phyloP scores from a whole-genome alignment of 345 rosid species.

The Eucalyptus albens region DNA sequence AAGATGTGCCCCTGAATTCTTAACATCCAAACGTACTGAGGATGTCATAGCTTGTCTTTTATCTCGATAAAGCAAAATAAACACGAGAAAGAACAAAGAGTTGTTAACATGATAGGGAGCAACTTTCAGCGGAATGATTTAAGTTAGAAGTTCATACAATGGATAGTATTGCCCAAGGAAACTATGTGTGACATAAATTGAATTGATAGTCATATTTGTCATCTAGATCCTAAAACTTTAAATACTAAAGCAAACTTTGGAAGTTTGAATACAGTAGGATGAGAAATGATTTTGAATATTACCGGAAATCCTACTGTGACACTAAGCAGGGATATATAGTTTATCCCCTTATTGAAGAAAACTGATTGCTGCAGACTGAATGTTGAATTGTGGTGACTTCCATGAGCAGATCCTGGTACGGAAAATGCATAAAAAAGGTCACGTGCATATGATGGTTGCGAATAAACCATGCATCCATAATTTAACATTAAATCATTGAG shows the following conservation, averaged over 20 bases:
- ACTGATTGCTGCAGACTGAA: constrained; percentile 18
- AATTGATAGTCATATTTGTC: neutral
- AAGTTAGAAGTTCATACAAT: neutral
- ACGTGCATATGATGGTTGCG: neutral
- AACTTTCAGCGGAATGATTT: neutral
- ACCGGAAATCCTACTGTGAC: constrained; percentile 86
- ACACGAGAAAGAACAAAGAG: neutral
- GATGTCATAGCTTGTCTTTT: neutral
- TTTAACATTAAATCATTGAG: neutral
- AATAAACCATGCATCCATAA: neutral
- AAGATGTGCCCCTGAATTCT: constrained; percentile 67
- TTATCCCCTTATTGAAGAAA: constrained; percentile 36
- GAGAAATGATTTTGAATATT: neutral
- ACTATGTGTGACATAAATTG: neutral
- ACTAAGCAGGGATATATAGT: constrained; percentile 64
- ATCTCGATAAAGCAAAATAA: neutral
- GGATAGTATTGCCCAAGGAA: neutral
- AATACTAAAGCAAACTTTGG: neutral
- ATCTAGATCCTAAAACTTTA: neutral
- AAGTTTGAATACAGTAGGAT: neutral
- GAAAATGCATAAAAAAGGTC: neutral
- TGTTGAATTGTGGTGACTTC: constrained; percentile 13
- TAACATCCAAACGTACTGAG: neutral
- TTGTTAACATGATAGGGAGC: neutral
- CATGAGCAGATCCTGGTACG: constrained; percentile 44